Evolutionary conservation across 2,329 filamentous ascomycete genomes (phyloP).

Genomic region (Fusarium setosum): DNA sequence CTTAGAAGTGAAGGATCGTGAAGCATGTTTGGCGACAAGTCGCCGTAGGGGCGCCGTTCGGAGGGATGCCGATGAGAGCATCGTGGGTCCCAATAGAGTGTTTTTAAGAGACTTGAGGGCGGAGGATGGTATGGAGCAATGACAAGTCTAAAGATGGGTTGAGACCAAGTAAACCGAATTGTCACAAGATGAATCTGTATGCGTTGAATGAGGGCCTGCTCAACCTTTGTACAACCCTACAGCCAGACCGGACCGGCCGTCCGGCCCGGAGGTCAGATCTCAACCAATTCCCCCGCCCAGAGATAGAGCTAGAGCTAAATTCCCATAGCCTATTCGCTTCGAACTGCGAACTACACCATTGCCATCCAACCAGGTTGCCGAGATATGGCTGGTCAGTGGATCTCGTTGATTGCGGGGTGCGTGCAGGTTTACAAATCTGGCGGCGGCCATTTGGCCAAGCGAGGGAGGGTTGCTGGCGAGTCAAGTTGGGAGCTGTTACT

Average conservation of each 20-base stretch:
- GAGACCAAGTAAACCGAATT: neutral
- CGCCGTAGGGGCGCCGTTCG: conserved; percentile 22
- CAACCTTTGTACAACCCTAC: neutral
- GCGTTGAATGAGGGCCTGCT: neutral
- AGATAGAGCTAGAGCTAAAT: conserved; percentile 10
- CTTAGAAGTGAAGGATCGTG: conserved; percentile 18
- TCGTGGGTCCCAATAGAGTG: neutral
- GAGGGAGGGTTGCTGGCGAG: neutral
- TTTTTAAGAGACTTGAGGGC: neutral
- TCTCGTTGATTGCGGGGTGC: conserved; percentile 21
- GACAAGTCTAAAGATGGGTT: too few relatives aligned
- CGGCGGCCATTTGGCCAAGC: conserved; percentile 9
- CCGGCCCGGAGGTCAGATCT: conserved; percentile 22
- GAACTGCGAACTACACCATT: neutral
- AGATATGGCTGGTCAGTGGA: conserved; percentile 9
- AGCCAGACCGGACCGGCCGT: conserved; percentile 2
- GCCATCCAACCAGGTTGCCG: conserved; percentile 3
- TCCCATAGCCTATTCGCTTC: neutral
- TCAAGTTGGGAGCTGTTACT: neutral
- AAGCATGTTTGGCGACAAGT: conserved; percentile 13
- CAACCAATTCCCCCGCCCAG: conserved; percentile 21
- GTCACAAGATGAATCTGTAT: neutral
- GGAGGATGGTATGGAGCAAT: too few relatives aligned
- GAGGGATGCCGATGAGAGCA: conserved; percentile 23
- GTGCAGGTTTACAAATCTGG: conserved; percentile 18